A percentile compares a stretch with the other conserved stretches of the same genome.
Conservation (phyloP, 208 protist species). For the Histomonas meleagridis region DNA sequence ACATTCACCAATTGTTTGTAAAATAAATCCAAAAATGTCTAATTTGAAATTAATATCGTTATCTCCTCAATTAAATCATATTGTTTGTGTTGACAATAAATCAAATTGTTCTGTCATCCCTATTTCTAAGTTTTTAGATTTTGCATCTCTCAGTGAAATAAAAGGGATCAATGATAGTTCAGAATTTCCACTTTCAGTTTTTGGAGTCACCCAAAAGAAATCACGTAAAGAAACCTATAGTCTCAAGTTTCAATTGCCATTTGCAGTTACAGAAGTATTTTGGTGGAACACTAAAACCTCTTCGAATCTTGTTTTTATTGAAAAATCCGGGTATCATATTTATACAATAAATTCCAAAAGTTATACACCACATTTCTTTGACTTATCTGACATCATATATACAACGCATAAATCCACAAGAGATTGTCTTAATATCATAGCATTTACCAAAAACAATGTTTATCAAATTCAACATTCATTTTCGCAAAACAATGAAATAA, state of each 20-base stretch:
- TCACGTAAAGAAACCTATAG: neutral
- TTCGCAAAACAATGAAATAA: neutral
- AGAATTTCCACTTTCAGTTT: neutral
- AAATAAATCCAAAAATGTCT: neutral
- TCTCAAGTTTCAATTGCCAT: neutral
- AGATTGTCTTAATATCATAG: neutral
- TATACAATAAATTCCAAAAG: neutral
- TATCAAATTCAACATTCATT: neutral
- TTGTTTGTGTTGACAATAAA: neutral
- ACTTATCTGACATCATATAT: neutral
- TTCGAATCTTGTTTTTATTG: neutral
- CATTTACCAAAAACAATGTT: neutral
- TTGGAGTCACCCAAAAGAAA: neutral
- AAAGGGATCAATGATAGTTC: neutral
- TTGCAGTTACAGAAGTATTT: neutral
- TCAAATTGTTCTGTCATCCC: neutral
- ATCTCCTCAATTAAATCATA: neutral
- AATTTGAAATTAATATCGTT: neutral
- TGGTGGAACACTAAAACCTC: neutral
- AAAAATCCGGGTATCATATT: neutral
- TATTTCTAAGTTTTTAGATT: neutral
- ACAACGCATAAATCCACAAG: too few species aligned
- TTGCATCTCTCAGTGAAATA: neutral
- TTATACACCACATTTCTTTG: neutral
- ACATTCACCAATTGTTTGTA: neutral